Conservation (phyloP, 768 basidiomycete genomes). For the Calocera viscosa region DNA sequence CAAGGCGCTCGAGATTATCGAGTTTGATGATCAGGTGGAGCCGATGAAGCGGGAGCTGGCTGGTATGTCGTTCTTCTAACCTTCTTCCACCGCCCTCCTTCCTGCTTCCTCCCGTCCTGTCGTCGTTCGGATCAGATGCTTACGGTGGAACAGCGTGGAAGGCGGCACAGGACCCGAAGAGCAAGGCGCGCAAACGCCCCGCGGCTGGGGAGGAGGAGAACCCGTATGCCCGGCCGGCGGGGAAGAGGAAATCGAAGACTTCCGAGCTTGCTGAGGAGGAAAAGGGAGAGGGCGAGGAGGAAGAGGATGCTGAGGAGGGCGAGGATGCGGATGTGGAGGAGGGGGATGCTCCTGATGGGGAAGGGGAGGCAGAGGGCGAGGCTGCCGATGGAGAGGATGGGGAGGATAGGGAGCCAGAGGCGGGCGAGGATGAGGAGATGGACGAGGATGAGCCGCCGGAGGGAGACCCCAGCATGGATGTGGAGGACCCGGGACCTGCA, state of each 20-base stretch:
- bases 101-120: conserved; percentile 7
- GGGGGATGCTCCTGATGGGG: conserved; percentile 18
- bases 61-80: conserved; percentile 34
- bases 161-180: conserved; percentile 19
- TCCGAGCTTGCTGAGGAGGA: conserved; percentile 16
- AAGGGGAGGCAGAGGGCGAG: conserved; percentile 22
- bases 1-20: conserved; percentile 67
- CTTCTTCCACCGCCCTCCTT: too few relatives aligned
- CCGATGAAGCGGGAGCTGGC: conserved; percentile 51
- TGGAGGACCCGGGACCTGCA: conserved; percentile 13
- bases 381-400: conserved; percentile 23
- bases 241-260: conserved; percentile 16
- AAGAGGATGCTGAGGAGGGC: conserved; percentile 11
- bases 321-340: conserved; percentile 10
- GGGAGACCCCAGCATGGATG: conserved; percentile 9
- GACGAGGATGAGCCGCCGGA: conserved; percentile 12
- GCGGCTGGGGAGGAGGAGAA: conserved; percentile 12
- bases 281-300: conserved; percentile 23
- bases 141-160: conserved; percentile 9
- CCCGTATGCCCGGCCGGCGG: neutral
- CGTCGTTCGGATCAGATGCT: conserved; percentile 15
- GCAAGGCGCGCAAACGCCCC: conserved; percentile 16
- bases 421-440: conserved; percentile 18
- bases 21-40: conserved; percentile 57
- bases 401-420: conserved; percentile 28